A percentile compares a stretch with the other conserved stretches of the same genome.
Evolutionary conservation across 2,329 filamentous ascomycete species (phyloP).

Genomic region (Shiraia bambusicola): DNA sequence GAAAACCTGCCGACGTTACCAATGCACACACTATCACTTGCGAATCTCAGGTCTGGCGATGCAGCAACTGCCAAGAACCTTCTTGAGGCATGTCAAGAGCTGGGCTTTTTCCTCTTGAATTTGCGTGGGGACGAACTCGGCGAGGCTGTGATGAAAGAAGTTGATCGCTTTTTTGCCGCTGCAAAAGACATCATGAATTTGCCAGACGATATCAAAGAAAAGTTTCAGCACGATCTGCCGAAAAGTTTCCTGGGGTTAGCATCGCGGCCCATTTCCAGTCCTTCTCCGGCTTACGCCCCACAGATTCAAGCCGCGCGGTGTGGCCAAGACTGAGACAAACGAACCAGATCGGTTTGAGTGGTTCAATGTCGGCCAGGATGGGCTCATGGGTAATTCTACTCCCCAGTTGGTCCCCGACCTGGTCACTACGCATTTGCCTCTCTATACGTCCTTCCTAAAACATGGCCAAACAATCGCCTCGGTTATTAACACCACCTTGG

Average conservation of each 20-base stretch:
- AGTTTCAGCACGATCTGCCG: neutral
- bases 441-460: constrained; percentile 4
- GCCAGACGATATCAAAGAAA: constrained; percentile 1
- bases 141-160: neutral
- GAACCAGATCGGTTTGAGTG: constrained; percentile 6
- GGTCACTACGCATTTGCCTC: neutral
- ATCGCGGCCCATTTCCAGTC: neutral
- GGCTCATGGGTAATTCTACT: neutral
- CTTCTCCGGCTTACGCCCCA: neutral
- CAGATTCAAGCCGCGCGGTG: constrained; percentile 3
- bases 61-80: neutral
- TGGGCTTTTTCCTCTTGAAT: constrained; percentile 6
- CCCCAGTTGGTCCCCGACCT: neutral
- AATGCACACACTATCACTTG: neutral
- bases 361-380: constrained; percentile 5
- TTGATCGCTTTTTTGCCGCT: constrained; percentile 2
- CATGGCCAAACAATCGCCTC: constrained; percentile 2
- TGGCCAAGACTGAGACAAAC: constrained; percentile 4
- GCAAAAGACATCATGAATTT: constrained; percentile 6
- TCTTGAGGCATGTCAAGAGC: neutral
- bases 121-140: constrained; percentile 1
- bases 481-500: constrained; percentile 1
- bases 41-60: neutral
- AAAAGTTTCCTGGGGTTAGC: constrained; percentile 4
- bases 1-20: constrained; percentile 1